Percentiles rank a stretch among this genome's conserved stretches.
phyloP scores from a whole-genome alignment of 257 asterid genomes.

The Rhazya stricta region DNA sequence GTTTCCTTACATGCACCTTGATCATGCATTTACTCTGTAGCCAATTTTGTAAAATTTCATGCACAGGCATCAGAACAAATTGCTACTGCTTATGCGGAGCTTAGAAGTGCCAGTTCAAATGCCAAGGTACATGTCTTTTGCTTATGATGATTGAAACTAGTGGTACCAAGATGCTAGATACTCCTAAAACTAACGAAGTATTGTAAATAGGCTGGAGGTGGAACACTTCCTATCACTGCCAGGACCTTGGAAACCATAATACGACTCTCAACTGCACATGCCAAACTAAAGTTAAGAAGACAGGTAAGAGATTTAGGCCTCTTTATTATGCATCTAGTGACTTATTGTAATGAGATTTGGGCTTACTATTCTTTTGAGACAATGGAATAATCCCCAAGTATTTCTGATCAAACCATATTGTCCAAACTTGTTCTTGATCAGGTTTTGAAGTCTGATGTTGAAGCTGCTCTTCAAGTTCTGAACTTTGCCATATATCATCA shows the following conservation, averaged over 20 bases:
- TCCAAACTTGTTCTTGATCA: slow-evolving; percentile 22
- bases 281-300: slow-evolving; percentile 79
- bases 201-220: slow-evolving; percentile 58
- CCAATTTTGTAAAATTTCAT: slow-evolving; percentile 27
- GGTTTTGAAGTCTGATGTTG: slow-evolving; percentile 83
- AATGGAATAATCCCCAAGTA: neutral
- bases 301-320: slow-evolving; percentile 44
- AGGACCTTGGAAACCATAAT: slow-evolving; percentile 94
- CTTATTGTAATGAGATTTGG: neutral
- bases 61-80: slow-evolving; percentile 87
- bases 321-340: neutral
- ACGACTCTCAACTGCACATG: slow-evolving; percentile 95
- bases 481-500: slow-evolving; percentile 97
- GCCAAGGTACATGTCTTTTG: slow-evolving; percentile 53
- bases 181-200: slow-evolving; percentile 11
- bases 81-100: slow-evolving; percentile 89
- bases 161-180: slow-evolving; percentile 11
- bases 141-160: slow-evolving; percentile 12
- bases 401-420: slow-evolving; percentile 1
- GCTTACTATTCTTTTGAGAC: neutral
- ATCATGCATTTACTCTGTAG: neutral
- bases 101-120: slow-evolving; percentile 78
- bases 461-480: slow-evolving; percentile 87
- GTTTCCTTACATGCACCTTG: slow-evolving; percentile 4
- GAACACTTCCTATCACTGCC: slow-evolving; percentile 96